Evolutionary conservation across 139 green algal species (phyloP), one percentile per base, ranked within the genome.

Genomic region (Penium margaritaceum): DNA sequence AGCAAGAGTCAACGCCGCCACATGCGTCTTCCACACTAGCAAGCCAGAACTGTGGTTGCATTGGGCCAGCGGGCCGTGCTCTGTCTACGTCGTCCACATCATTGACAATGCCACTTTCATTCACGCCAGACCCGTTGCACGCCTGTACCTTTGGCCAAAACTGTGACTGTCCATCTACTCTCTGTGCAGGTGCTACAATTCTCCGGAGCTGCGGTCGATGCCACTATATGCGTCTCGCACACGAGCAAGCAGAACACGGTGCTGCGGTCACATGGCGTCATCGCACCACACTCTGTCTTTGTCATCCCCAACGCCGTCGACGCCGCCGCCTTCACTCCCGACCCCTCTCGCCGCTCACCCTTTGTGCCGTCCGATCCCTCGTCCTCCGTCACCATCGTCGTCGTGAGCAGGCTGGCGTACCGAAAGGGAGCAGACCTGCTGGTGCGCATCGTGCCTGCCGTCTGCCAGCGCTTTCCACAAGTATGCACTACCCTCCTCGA

Each of bases 261-360:
- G 75, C 69, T 81, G 5, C 75, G 75, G 14, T 80, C 75, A 0
- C 91, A 88, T 72, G 24, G 24, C 51, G 29, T 24, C 1, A 62
- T 98, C 32, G 88, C 87, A n/a, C 92, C 93, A 0, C 55, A 67
- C 6, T 65, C 65, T 15, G 92, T 98, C n/a, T 93, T 73, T 6
- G 94, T 97, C 71, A 96, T 98, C 32, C 93, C 93, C 41, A 98
- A 98, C 58, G 93, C 91, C 27, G 90, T 96, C 43, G 90, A 96
- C 76, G 81, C 87, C 1, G 79, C 78, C 15, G 74, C 89, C 53
- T 96, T 95, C 76, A 69, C 64, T 37, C 91, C 90, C 67, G 63
- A 73, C 37, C 47, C 53, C 30, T 24, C 0, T 17, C 69, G 30
- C 3, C 74, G 66, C 21, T 57, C 46, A 19, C 21, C 46, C 46